These are phyloP conservation scores for Alternaria arborescens DNA, from an alignment of 2,329 filamentous ascomycete species.

Conservation along the genomic window DNA sequence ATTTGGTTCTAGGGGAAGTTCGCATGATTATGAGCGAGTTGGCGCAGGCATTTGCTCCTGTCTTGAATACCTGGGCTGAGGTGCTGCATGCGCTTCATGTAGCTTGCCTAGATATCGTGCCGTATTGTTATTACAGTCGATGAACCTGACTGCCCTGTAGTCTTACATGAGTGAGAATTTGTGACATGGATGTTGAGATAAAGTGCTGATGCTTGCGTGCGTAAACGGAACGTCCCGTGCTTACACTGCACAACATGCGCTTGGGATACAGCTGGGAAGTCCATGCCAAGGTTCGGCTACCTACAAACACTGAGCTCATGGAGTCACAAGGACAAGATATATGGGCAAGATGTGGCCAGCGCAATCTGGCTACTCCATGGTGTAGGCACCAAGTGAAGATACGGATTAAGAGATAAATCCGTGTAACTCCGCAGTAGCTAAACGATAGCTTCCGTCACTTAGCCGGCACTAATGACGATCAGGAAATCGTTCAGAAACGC, in stretches of 20 bases:
- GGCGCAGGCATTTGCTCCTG: conserved; percentile 7
- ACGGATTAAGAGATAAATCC: not conserved
- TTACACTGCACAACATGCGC: not conserved
- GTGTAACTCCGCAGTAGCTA: not conserved
- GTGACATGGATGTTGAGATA: not conserved
- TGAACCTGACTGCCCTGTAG: not conserved
- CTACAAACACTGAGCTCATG: not conserved
- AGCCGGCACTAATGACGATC: not conserved
- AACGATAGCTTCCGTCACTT: not conserved
- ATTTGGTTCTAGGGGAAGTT: conserved; percentile 12
- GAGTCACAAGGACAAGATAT: not conserved
- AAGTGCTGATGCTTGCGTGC: not conserved
- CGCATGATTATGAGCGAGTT: conserved; percentile 4
- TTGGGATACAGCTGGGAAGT: not conserved
- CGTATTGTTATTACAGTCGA: not conserved
- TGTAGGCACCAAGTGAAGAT: not conserved
- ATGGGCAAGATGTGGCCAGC: not conserved
- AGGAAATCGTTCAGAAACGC: not conserved
- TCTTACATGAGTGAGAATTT: not conserved
- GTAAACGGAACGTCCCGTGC: not conserved
- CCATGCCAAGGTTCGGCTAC: not conserved
- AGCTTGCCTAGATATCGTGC: conserved; percentile 8
- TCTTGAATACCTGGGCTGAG: conserved; percentile 11
- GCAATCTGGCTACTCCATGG: not conserved
- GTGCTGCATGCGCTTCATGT: not conserved